phyloP scores from a whole-genome alignment of 108 stramenopile genomes.

The Stephanodiscus minutulus region DNA sequence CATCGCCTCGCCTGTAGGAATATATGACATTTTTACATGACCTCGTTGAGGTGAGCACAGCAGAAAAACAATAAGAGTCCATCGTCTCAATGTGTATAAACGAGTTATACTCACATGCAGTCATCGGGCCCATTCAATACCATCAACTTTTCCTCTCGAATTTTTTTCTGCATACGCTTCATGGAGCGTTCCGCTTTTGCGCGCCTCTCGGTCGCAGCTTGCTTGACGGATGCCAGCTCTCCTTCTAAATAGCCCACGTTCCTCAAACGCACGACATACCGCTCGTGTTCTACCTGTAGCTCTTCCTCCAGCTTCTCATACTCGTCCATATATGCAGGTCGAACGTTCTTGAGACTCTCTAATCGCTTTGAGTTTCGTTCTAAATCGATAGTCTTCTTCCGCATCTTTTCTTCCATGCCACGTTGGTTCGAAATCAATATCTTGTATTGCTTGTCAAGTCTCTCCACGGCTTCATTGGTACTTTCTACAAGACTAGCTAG shows the following conservation, averaged over 20 bases:
- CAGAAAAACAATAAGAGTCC: not conserved
- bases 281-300: constrained; percentile 79
- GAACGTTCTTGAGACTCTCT: constrained; percentile 57
- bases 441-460: constrained; percentile 36
- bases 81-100: not conserved
- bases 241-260: constrained; percentile 83
- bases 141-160: constrained; percentile 56
- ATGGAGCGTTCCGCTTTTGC: constrained; percentile 58
- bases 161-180: constrained; percentile 61
- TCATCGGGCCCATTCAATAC: constrained; percentile 28
- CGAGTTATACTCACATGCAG: constrained; percentile 8
- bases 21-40: not conserved
- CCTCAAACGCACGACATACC: constrained; percentile 59
- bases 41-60: not conserved
- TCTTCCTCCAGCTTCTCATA: constrained; percentile 84
- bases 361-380: constrained; percentile 44
- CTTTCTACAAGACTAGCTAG: constrained; percentile 24
- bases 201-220: constrained; percentile 44
- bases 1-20: not conserved
- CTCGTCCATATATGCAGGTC: constrained; percentile 86
- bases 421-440: constrained; percentile 31
- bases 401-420: constrained; percentile 38
- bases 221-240: constrained; percentile 58
- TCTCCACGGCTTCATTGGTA: constrained; percentile 23
- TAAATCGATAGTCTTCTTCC: constrained; percentile 44